Evolutionary conservation across 2,329 filamentous ascomycete genomes (phyloP), one percentile per base, ranked within the genome.

Genomic region (Ophiostoma himal-ulmi): DNA sequence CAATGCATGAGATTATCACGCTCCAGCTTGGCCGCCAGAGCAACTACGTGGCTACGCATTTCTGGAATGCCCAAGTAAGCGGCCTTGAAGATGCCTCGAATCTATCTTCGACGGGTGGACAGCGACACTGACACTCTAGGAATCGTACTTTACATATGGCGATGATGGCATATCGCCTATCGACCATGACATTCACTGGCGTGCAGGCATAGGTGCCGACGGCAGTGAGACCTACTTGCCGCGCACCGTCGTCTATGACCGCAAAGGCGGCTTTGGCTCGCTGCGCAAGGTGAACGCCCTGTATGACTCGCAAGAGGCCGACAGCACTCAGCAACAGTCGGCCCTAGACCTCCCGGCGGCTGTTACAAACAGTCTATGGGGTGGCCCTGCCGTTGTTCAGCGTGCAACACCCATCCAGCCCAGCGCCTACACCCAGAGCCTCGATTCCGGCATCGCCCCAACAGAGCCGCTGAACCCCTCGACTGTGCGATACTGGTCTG

Each of bases 131-230:
- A 67, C 64, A 7, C 10, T 57, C 52, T 17, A 97, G 91, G 95
- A 99, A 83, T 97, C 94, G 0, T 99, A 99, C 80, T 98, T 98
- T 78, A 97, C 94, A 17, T 98, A 97, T 77, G 84, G 83, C 1
- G 82, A 86, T 65, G 83, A 89, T 73, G 83, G 91, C 77, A 84
- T 87, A 75, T 86, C 90, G 7, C 84, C 86, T 0, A 82, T 96
- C 73, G 87, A 96, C 76, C 92, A 96, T 82, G 89, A 96, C 78
- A 84, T 98, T 68, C 93, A 96, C 78, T 99, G 97, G 81, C 86
- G 94, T 20, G 85, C 91, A 0, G 95, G 95, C 2, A 78, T 96
- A 71, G 93, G 91, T 26, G 88, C 88, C 0, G 92, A 96, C 80
- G 93, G 94, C 22, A 84, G 88, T 7, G 95, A 99, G 75, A 99